These are phyloP conservation scores for Gliomastix tumulicola DNA, from an alignment of 2,329 filamentous ascomycete species.

Conservation along the genomic window DNA sequence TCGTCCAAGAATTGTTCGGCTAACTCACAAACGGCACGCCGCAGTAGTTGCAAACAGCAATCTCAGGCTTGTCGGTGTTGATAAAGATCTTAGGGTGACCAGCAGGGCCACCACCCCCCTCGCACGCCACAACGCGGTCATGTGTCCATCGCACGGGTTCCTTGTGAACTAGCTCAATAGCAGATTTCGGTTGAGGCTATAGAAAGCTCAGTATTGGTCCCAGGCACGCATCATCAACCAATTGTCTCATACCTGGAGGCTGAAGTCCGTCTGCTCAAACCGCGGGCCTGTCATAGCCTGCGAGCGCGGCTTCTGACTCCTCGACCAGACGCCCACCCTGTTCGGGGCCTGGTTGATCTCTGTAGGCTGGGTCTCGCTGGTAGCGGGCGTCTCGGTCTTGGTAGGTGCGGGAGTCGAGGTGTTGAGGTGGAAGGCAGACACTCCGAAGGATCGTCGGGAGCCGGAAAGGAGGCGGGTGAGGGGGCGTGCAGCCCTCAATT, in stretches of 20 bases:
- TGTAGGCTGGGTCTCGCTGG: slow-evolving; percentile 32
- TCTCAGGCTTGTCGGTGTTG: slow-evolving; percentile 96
- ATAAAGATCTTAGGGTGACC: slow-evolving; percentile 95
- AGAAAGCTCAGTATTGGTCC: slow-evolving; percentile 16
- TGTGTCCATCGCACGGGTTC: slow-evolving; percentile 92
- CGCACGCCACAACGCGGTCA: slow-evolving; percentile 73
- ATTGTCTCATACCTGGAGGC: slow-evolving; percentile 62
- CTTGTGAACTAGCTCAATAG: slow-evolving; percentile 94
- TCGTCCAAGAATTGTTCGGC: no score
- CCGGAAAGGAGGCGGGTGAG: slow-evolving; percentile 36
- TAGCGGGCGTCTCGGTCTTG: slow-evolving; percentile 30
- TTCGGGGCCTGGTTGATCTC: slow-evolving; percentile 78
- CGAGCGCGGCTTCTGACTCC: slow-evolving; percentile 74
- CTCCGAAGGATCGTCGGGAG: slow-evolving; percentile 38
- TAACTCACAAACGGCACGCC: slow-evolving; percentile 86
- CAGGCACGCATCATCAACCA: slow-evolving; percentile 7
- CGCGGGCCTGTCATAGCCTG: slow-evolving; percentile 87
- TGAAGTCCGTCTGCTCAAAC: slow-evolving; percentile 96
- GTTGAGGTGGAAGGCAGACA: slow-evolving; percentile 40
- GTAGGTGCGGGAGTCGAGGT: slow-evolving; percentile 29
- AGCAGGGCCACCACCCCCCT: slow-evolving; percentile 83
- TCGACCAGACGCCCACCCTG: slow-evolving; percentile 71
- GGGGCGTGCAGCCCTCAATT: slow-evolving; percentile 35
- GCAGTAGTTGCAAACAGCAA: slow-evolving; percentile 85
- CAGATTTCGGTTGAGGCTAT: slow-evolving; percentile 81